Conservation (phyloP, 305 asterid genomes). For the Fraxinus angustifolia region DNA sequence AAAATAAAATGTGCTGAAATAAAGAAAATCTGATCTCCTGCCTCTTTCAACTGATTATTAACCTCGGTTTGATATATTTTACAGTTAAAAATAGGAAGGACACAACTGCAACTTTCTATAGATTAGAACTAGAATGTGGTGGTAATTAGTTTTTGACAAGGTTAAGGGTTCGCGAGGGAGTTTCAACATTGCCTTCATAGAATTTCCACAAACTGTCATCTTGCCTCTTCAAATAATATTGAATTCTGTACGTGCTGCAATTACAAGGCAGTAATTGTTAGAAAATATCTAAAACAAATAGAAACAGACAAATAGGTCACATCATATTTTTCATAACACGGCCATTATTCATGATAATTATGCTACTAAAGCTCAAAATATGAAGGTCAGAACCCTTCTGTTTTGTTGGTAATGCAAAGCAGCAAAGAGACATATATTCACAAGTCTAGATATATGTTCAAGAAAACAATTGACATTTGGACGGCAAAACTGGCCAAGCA, state of each 20-base stretch:
- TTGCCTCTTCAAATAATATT: constrained; percentile 71
- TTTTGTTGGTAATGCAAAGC: neutral
- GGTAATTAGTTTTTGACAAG: constrained; percentile 20
- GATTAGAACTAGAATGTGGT: neutral
- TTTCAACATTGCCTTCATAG: constrained; percentile 61
- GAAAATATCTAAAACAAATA: neutral
- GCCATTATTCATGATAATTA: neutral
- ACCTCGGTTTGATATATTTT: constrained; percentile 25
- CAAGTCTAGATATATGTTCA: neutral
- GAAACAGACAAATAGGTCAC: neutral
- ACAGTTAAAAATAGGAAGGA: constrained; percentile 24
- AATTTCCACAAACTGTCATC: constrained; percentile 88
- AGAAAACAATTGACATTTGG: neutral
- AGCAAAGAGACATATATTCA: neutral
- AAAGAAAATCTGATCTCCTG: constrained; percentile 1
- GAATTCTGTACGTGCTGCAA: constrained; percentile 87
- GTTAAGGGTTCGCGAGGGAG: constrained; percentile 36
- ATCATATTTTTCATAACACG: neutral
- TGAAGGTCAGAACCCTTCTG: neutral
- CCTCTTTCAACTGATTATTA: constrained; percentile 12
- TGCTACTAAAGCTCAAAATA: neutral
- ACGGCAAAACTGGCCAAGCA: neutral
- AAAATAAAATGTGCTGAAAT: neutral
- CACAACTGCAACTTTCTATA: constrained; percentile 6
- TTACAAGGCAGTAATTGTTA: constrained; percentile 5